Evolutionary conservation across 2,329 filamentous ascomycete genomes (phyloP).

Genomic region (Stenocarpella maydis): DNA sequence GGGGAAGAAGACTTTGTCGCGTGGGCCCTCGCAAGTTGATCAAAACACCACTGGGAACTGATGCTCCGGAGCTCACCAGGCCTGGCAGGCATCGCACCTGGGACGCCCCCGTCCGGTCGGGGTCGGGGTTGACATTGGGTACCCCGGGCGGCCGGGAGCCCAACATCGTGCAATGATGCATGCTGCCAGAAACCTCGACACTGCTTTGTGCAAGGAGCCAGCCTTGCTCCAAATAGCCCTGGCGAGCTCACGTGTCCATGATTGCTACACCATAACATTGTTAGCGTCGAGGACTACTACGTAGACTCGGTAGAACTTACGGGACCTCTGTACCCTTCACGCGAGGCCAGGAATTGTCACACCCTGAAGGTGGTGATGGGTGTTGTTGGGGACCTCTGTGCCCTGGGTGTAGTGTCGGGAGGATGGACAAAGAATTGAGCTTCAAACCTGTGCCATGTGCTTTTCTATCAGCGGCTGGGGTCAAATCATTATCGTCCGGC

Average conservation of each 20-base stretch:
- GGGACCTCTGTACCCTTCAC: not conserved
- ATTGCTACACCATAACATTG: not conserved
- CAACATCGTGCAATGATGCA: not conserved
- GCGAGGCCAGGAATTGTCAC: not conserved
- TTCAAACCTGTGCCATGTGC: not conserved
- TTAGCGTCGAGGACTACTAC: not conserved
- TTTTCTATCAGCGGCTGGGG: too few relatives aligned
- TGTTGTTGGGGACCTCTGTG: not conserved
- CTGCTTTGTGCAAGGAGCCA: not conserved
- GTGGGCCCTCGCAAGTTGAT: too few relatives aligned
- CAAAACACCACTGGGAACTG: too few relatives aligned
- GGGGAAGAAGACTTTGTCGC: too few relatives aligned
- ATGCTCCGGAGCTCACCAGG: too few relatives aligned
- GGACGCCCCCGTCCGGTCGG: not conserved
- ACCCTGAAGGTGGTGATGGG: not conserved
- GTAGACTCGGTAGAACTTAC: not conserved
- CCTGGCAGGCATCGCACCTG: not conserved
- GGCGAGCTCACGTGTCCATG: not conserved
- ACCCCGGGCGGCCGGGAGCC: not conserved
- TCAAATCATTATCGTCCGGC: not conserved
- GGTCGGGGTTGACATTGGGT: not conserved
- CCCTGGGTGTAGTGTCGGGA: not conserved
- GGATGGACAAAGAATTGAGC: not conserved
- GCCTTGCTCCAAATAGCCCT: not conserved
- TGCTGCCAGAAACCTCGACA: not conserved